phyloP scores from a whole-genome alignment of 192 early-diverging fungal genomes.

The Backusella circina region DNA sequence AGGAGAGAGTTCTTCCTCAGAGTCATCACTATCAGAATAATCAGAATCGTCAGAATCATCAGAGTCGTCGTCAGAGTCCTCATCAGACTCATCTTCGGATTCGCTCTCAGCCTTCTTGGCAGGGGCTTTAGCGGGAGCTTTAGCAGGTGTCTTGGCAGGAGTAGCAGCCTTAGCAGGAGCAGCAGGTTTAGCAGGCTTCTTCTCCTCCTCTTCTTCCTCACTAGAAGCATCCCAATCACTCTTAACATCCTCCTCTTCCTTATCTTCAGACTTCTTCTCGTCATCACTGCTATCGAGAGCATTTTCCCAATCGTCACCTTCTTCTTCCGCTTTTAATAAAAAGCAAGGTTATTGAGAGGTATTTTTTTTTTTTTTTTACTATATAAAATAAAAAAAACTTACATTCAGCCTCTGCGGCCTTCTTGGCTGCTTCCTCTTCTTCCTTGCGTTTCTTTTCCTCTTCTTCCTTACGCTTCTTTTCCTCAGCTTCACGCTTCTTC shows the following conservation, averaged over 20 bases:
- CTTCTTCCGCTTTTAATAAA: slow-evolving; percentile 10
- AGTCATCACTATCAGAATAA: slow-evolving; percentile 48
- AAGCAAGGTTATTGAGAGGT: background rate
- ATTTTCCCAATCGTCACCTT: slow-evolving; percentile 34
- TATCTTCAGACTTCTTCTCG: slow-evolving; percentile 18
- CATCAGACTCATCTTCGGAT: slow-evolving; percentile 36
- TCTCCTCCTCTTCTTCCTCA: slow-evolving; percentile 56
- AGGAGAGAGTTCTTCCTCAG: slow-evolving; percentile 62
- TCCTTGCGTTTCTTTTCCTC: slow-evolving; percentile 34
- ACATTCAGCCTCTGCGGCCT: slow-evolving; percentile 31
- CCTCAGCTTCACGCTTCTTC: slow-evolving; percentile 28
- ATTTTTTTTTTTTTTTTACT: background rate
- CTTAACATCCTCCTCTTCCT: slow-evolving; percentile 48
- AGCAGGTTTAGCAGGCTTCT: slow-evolving; percentile 28
- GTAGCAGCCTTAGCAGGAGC: slow-evolving; percentile 32
- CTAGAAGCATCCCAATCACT: slow-evolving; percentile 55
- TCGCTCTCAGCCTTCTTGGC: slow-evolving; percentile 39
- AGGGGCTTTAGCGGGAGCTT: slow-evolving; percentile 11
- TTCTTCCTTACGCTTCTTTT: slow-evolving; percentile 31
- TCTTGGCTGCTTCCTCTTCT: slow-evolving; percentile 34
- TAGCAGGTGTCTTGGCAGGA: slow-evolving; percentile 12
- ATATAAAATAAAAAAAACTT: background rate
- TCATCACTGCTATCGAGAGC: slow-evolving; percentile 44
- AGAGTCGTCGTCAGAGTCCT: slow-evolving; percentile 31
- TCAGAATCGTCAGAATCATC: slow-evolving; percentile 22